Evolutionary conservation across 2,329 filamentous ascomycete species (phyloP), one percentile per base, ranked within the genome.

Genomic region (Beauveria sp.): DNA sequence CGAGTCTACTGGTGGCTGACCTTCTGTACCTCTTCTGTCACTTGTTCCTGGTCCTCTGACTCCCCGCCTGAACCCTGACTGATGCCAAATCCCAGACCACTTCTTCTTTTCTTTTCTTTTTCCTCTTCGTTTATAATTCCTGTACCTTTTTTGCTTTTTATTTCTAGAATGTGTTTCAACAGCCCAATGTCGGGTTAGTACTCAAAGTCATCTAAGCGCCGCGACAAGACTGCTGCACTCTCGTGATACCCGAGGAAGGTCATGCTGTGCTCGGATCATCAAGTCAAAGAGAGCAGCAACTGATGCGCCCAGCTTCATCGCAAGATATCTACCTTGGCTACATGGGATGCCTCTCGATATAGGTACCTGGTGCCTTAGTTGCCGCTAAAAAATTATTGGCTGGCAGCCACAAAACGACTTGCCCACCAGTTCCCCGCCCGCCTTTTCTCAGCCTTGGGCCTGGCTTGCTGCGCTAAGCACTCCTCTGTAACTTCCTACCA

Each of bases 1-100:
- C 34, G 34, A 38, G 40, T n/a, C 38, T 16, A 22, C 9, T 26
- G 16, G 34, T 38, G 52, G 52, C 20, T 20, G 34, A 16, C 12
- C 52, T 56, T 58, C 56, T 58, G 56, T 58, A 52, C 57, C n/a
- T 28, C n/a, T 59, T 59, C 57, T 58, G 55, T 49, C 45, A 49
- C 55, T 57, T 58, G 55, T 58, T 58, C 55, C 52, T 49, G 26
- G 45, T 46, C 20, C 24, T 43, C 20, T 38, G 38, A 12, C 26
- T 54, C 20, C 38, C 38, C 24, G 22, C 38, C 14, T 38, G 43
- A 14, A 14, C 26, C 38, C 12, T 16, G 52, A 7, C 20, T 42
- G 52, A 14, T 43, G 38, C 9, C 10, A 51, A 51, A 51, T 28
- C 49, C 24, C 47, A 50, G 26, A 18, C 24, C 47, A 30, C 16